A percentile compares a stretch with the other conserved stretches of the same genome.
phyloP scores from a whole-genome alignment of 768 basidiomycete genomes.

The Boletus fagicola region DNA sequence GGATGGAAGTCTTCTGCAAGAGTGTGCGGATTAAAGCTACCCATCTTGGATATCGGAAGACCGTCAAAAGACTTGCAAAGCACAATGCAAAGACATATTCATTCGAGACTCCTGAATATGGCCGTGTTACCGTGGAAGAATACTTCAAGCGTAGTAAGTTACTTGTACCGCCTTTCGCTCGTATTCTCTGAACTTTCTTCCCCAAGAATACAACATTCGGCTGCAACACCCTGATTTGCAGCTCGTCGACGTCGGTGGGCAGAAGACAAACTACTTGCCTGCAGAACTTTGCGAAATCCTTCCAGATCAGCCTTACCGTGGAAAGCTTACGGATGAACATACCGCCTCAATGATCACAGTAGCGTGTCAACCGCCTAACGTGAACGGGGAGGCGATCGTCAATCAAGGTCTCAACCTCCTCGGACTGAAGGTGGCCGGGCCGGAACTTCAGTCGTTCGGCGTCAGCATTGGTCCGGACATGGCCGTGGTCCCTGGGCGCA shows the following conservation, averaged over 20 bases:
- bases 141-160: constrained; percentile 48
- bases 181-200: neutral
- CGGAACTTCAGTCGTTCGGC: constrained; percentile 43
- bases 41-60: constrained; percentile 76
- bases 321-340: constrained; percentile 56
- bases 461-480: constrained; percentile 46
- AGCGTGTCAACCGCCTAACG: constrained; percentile 49
- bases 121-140: constrained; percentile 44
- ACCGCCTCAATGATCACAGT: constrained; percentile 50
- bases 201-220: constrained; percentile 42
- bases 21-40: constrained; percentile 63
- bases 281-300: constrained; percentile 51
- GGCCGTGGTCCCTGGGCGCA: constrained; percentile 55
- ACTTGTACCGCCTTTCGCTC: neutral
- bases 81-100: constrained; percentile 38
- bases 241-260: constrained; percentile 48
- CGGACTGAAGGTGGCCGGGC: constrained; percentile 37
- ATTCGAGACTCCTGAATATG: constrained; percentile 42
- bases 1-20: constrained; percentile 58
- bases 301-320: constrained; percentile 39
- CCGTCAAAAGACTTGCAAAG: constrained; percentile 54
- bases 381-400: constrained; percentile 46
- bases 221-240: constrained; percentile 42
- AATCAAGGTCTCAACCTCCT: constrained; percentile 42
- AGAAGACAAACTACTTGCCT: constrained; percentile 42